Percentiles rank a stretch among this genome's conserved stretches.
Evolutionary conservation across 2,329 filamentous ascomycete species (phyloP).

Genomic region (Phialophora expanda): DNA sequence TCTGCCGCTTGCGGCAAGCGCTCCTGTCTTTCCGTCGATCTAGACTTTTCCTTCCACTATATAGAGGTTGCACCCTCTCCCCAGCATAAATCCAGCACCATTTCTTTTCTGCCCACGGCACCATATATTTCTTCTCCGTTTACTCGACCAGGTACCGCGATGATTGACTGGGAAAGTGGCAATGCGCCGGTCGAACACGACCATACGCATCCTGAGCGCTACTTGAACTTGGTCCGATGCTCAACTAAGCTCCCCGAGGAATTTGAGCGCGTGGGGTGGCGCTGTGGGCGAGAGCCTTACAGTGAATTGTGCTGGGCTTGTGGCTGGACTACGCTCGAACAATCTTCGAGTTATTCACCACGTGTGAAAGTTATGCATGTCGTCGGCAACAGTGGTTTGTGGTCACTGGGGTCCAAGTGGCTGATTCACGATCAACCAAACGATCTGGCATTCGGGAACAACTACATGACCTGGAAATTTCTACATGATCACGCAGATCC

Average conservation of each 20-base stretch:
- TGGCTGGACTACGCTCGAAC: not conserved
- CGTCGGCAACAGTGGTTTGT: not conserved
- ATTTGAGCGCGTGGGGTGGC: not conserved
- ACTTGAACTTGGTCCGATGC: too few species aligned
- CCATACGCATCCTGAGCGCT: too few species aligned
- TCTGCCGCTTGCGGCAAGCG: not conserved
- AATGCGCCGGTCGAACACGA: too few species aligned
- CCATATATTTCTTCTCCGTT: too few species aligned
- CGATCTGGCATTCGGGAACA: not conserved
- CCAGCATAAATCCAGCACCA: too few species aligned
- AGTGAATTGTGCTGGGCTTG: not conserved
- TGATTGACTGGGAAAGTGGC: too few species aligned
- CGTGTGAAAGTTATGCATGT: not conserved
- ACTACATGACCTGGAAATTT: conserved; percentile 2
- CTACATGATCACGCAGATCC: not conserved
- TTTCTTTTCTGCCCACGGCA: too few species aligned
- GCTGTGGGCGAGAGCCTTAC: not conserved
- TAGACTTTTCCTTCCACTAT: not conserved
- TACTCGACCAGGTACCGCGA: too few species aligned
- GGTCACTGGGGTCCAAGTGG: not conserved
- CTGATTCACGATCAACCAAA: not conserved
- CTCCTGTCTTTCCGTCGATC: not conserved
- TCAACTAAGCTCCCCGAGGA: too few species aligned
- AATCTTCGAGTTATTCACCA: not conserved
- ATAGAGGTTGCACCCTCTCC: too few species aligned